A percentile compares a stretch with the other conserved stretches of the same genome.
These are phyloP conservation scores for Pichia sp. DNA, from an alignment of 1,139 yeast genomes.

Conservation along the genomic window DNA sequence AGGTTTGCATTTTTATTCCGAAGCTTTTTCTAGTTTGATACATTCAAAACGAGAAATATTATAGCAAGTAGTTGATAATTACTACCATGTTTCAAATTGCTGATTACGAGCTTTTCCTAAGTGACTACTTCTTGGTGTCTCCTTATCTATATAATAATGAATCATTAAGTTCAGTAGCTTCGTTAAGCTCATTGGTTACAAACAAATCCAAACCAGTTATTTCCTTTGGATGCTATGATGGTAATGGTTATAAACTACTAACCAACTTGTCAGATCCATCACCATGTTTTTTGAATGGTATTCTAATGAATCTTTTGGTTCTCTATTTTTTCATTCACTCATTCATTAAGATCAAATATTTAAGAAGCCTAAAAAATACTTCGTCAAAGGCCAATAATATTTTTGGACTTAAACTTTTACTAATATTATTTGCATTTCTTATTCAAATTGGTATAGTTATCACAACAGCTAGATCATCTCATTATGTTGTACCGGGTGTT, in stretches of 20 bases:
- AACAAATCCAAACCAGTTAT: not conserved
- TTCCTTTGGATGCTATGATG: constrained; percentile 35
- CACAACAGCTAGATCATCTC: constrained; percentile 25
- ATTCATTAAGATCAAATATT: constrained; percentile 33
- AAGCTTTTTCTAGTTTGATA: not conserved
- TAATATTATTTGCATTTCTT: constrained; percentile 38
- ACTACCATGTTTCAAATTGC: constrained; percentile 4
- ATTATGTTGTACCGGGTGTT: constrained; percentile 26
- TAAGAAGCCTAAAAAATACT: constrained; percentile 26
- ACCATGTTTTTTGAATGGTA: constrained; percentile 78
- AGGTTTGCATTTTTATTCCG: too few relatives aligned
- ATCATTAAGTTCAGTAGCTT: too few relatives aligned
- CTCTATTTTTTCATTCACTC: constrained; percentile 52
- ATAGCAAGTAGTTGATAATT: not conserved
- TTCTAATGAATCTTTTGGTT: constrained; percentile 46
- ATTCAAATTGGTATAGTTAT: constrained; percentile 30
- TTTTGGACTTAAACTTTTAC: constrained; percentile 38
- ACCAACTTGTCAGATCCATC: constrained; percentile 62
- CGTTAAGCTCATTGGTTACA: not conserved
- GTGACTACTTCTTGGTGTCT: not conserved
- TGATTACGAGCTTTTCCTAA: constrained; percentile 1
- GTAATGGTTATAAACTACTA: constrained; percentile 74
- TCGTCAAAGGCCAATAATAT: constrained; percentile 30
- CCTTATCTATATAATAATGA: not conserved
- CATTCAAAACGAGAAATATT: not conserved